A percentile compares a stretch with the other conserved stretches of the same genome.
These are phyloP conservation scores for Coniochaeta pulveracea DNA, from an alignment of 2,329 filamentous ascomycete genomes.

Conservation along the genomic window DNA sequence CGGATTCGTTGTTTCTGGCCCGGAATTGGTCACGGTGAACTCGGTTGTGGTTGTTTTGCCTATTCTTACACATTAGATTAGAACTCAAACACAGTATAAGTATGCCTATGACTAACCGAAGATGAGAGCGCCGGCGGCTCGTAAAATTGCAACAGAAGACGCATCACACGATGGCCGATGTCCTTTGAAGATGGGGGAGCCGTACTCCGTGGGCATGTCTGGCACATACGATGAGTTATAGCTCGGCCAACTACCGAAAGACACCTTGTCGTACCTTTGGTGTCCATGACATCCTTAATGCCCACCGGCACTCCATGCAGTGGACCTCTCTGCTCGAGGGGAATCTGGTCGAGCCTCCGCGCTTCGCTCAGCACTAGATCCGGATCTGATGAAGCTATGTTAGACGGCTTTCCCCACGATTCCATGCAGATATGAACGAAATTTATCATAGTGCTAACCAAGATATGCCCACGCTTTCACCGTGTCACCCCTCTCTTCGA, in stretches of 20 bases:
- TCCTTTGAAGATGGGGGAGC: slow-evolving; percentile 40
- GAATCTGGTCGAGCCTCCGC: slow-evolving; percentile 34
- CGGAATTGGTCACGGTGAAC: slow-evolving; percentile 45
- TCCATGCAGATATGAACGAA: too few species aligned
- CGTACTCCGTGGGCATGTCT: slow-evolving; percentile 47
- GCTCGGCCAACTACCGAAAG: too few species aligned
- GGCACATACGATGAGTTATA: background rate
- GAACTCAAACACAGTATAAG: background rate
- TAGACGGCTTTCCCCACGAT: too few species aligned
- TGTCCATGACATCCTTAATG: slow-evolving; percentile 50
- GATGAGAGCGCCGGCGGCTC: slow-evolving; percentile 45
- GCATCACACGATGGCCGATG: slow-evolving; percentile 37
- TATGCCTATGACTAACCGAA: slow-evolving; percentile 21
- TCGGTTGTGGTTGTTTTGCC: slow-evolving; percentile 53
- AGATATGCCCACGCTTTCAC: slow-evolving; percentile 41
- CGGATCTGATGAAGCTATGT: too few species aligned
- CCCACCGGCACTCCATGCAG: slow-evolving; percentile 47
- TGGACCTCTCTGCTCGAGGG: slow-evolving; percentile 34
- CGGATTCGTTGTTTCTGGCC: slow-evolving; percentile 46
- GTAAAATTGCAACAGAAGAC: slow-evolving; percentile 36
- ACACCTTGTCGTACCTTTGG: slow-evolving; percentile 26
- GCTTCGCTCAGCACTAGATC: slow-evolving; percentile 37
- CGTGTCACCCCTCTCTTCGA: slow-evolving; percentile 27
- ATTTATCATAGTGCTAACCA: too few species aligned
- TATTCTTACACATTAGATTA: slow-evolving; percentile 8